These are phyloP conservation scores for Agapanthus africanus DNA, from an alignment of 106 monocot genomes.

Conservation along the genomic window DNA sequence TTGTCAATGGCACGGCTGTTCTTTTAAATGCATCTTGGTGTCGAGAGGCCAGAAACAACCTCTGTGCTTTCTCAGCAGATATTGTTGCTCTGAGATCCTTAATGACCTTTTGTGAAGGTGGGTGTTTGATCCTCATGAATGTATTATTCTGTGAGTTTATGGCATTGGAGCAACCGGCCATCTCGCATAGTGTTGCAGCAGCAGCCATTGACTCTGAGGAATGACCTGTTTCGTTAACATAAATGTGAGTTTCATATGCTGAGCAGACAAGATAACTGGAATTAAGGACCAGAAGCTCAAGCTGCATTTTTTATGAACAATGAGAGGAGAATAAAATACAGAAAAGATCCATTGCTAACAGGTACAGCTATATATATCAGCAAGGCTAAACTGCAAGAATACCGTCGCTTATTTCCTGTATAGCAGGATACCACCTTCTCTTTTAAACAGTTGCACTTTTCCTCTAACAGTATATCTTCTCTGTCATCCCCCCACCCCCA, in stretches of 20 bases:
- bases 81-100: slow-evolving; percentile 29
- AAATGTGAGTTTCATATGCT: not conserved
- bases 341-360: not conserved
- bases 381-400: not conserved
- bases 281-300: not conserved
- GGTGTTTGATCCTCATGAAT: slow-evolving; percentile 17
- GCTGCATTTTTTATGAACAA: not conserved
- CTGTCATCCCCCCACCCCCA: not conserved
- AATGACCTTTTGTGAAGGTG: slow-evolving; percentile 29
- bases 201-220: slow-evolving; percentile 33
- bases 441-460: too few species aligned
- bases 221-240: slow-evolving; percentile 21
- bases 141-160: slow-evolving; percentile 1
- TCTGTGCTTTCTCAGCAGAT: slow-evolving; percentile 9
- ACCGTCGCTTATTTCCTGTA: too few species aligned
- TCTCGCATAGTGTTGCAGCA: slow-evolving; percentile 32
- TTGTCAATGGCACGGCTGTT: slow-evolving; percentile 13
- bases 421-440: too few species aligned
- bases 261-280: not conserved
- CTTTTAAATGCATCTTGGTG: slow-evolving; percentile 23
- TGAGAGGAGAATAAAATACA: not conserved
- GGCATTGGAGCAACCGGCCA: slow-evolving; percentile 1
- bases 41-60: slow-evolving; percentile 12
- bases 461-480: not conserved
- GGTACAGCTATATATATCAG: not conserved